These are phyloP conservation scores for Incumbomyces delicatus DNA, from an alignment of 2,329 filamentous ascomycete genomes.

Conservation along the genomic window DNA sequence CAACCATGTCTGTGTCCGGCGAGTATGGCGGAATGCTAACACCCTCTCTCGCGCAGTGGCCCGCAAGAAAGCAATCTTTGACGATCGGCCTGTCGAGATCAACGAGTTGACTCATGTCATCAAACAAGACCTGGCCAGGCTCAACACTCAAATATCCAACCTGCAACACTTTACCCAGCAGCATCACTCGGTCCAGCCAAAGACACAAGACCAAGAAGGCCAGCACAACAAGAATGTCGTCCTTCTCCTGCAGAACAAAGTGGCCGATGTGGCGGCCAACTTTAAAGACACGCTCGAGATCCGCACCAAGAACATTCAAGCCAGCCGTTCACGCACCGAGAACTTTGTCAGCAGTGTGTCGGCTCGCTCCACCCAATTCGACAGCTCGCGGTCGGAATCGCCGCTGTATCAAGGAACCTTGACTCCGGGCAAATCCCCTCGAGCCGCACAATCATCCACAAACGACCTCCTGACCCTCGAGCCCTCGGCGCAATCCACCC, in stretches of 20 bases:
- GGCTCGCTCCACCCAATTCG: constrained; percentile 55
- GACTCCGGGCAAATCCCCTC: constrained; percentile 43
- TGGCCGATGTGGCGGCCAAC: constrained; percentile 78
- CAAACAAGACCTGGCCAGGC: constrained; percentile 82
- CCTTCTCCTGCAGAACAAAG: constrained; percentile 15
- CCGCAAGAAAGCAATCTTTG: constrained; percentile 93
- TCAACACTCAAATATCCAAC: constrained; percentile 77
- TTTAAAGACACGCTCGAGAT: constrained; percentile 98
- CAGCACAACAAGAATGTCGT: constrained; percentile 90
- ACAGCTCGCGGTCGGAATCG: constrained; percentile 64
- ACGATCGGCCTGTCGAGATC: constrained; percentile 92
- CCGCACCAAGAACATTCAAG: constrained; percentile 95
- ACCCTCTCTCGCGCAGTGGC: constrained; percentile 49
- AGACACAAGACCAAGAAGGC: constrained; percentile 61
- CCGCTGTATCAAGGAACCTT: constrained; percentile 73
- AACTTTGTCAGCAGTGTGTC: constrained; percentile 92
- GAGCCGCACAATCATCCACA: constrained; percentile 48
- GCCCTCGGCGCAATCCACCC: constrained; percentile 46
- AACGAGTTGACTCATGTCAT: constrained; percentile 95
- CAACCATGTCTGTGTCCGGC: too few species aligned
- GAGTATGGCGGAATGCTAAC: too few species aligned
- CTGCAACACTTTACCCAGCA: constrained; percentile 70
- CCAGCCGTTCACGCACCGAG: constrained; percentile 80
- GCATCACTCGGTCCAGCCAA: constrained; percentile 45
- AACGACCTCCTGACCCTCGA: constrained; percentile 74